Base-by-base conservation (phyloP, 371 early-diverging fungal species). In the Phascolomyces articulosus region DNA sequence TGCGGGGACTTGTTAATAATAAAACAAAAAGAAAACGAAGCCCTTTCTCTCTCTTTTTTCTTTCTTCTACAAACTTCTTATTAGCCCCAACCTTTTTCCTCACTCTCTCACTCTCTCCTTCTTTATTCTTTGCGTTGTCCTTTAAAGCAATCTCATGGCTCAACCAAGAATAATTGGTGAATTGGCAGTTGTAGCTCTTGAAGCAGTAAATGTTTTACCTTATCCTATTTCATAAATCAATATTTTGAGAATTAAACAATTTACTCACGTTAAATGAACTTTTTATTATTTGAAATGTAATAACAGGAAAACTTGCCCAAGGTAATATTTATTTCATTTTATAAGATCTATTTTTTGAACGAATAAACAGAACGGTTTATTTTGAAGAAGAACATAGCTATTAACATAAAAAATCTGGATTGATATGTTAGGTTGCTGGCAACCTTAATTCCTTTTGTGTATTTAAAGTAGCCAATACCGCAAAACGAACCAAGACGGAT, bases 171-270 rank as follows among this genome's bases (percentile, higher is more conserved):
- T 75, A 38, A 66, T 80, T 47, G 83, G 83, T 27, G 73, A 83
- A 60, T 57, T 83, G 48, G 82, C 71, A 10, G 70, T 82, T 40
- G 78, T 82, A 24, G 82, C 82, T 38, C 71, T 79, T 49, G 79
- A 82, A 77, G 82, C 78, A 57, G 82, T 82, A 75, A 60, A 65
- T 70, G 11, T 26, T 27, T 4, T 13, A 23, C 44, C 13, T 31
- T 40, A n/a, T n/a, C 38, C 63, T n/a, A 53, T 15, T 64, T 11
- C 9, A 11, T 23, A 29, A 15, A 26, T 38, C 20, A 3, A 28
- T 28, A 21, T 10, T 18, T 26, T 60, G 10, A 27, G 16, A 23
- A 44, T n/a, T n/a, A n/a, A n/a, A n/a, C n/a, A n/a, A n/a, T n/a
- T n/a, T n/a, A n/a, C n/a, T n/a, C n/a, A n/a, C n/a, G n/a, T n/a